Conservation (phyloP, 2,329 filamentous ascomycete species). For the Penicillium brevicompactum region DNA sequence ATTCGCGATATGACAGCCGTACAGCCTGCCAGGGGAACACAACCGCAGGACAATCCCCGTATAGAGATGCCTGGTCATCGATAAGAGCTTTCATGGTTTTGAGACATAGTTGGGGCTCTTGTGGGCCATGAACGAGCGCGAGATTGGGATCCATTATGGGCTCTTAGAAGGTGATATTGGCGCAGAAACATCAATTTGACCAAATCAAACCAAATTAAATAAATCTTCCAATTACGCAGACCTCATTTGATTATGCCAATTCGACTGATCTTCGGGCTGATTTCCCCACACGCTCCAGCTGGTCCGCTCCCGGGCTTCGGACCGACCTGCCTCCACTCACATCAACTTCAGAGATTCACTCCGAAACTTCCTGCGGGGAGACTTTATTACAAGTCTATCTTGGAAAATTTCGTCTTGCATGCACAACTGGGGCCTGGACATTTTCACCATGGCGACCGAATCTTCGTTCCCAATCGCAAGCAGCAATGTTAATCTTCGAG, state of each 20-base stretch:
- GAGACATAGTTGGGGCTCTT: conserved; percentile 20
- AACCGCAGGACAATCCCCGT: conserved; percentile 9
- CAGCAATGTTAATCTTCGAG: conserved; percentile 23
- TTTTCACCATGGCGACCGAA: conserved; percentile 14
- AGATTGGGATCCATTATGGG: conserved; percentile 8
- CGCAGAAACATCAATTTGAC: background rate
- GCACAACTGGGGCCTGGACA: too few species aligned
- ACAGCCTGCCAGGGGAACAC: conserved; percentile 26
- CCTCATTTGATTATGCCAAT: background rate
- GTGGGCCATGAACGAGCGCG: conserved; percentile 23
- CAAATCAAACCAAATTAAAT: background rate
- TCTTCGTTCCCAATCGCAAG: conserved; percentile 17
- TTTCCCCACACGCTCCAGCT: background rate
- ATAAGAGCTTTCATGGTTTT: conserved; percentile 24
- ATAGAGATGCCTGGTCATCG: conserved; percentile 20
- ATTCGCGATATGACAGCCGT: conserved; percentile 22
- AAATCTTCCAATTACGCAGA: background rate
- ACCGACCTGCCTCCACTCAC: conserved; percentile 6
- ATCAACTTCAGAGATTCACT: background rate
- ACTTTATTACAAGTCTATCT: background rate
- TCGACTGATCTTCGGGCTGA: background rate
- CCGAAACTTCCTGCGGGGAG: background rate
- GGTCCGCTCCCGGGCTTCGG: conserved; percentile 12
- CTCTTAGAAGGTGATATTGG: background rate
- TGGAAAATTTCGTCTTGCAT: background rate